Evolutionary conservation across 2,329 filamentous ascomycete genomes (phyloP).

Genomic region (Didymella pinodella): DNA sequence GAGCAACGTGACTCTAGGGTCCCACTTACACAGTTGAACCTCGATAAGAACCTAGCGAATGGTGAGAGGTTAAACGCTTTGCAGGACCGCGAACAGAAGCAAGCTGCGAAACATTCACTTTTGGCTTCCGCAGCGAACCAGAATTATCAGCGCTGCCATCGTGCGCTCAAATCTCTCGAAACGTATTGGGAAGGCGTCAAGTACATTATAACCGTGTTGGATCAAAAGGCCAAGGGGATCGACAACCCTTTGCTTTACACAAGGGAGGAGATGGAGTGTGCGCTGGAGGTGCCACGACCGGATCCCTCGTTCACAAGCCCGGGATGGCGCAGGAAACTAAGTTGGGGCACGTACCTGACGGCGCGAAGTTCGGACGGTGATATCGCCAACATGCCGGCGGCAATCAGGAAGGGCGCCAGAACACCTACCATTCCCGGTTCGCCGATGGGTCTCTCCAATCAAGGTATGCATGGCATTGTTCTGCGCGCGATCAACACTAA

Average conservation of each 20-base stretch:
- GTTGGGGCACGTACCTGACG: slow-evolving; percentile 54
- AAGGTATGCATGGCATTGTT: slow-evolving; percentile 51
- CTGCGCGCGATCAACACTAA: slow-evolving; percentile 20
- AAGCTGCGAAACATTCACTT: slow-evolving; percentile 72
- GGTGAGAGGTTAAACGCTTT: slow-evolving; percentile 24
- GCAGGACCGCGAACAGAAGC: slow-evolving; percentile 50
- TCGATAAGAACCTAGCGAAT: slow-evolving; percentile 19
- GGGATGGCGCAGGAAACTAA: slow-evolving; percentile 59
- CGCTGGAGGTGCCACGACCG: slow-evolving; percentile 62
- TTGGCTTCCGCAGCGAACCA: slow-evolving; percentile 83
- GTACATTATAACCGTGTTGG: slow-evolving; percentile 85
- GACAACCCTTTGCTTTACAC: slow-evolving; percentile 75
- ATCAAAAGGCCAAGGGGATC: slow-evolving; percentile 87
- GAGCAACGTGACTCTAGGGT: slow-evolving; percentile 11
- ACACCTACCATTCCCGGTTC: slow-evolving; percentile 51
- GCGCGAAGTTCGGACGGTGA: slow-evolving; percentile 43
- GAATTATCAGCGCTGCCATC: slow-evolving; percentile 88
- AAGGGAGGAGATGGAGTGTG: slow-evolving; percentile 78
- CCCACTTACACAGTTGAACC: slow-evolving; percentile 6
- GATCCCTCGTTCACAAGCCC: slow-evolving; percentile 61
- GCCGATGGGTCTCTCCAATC: slow-evolving; percentile 59
- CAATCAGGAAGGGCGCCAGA: slow-evolving; percentile 41
- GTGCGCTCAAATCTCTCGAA: slow-evolving; percentile 80
- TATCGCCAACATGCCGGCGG: slow-evolving; percentile 42
- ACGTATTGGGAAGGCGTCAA: slow-evolving; percentile 86